These are phyloP conservation scores for Iris pallida DNA, from an alignment of 116 monocot species.

Conservation along the genomic window DNA sequence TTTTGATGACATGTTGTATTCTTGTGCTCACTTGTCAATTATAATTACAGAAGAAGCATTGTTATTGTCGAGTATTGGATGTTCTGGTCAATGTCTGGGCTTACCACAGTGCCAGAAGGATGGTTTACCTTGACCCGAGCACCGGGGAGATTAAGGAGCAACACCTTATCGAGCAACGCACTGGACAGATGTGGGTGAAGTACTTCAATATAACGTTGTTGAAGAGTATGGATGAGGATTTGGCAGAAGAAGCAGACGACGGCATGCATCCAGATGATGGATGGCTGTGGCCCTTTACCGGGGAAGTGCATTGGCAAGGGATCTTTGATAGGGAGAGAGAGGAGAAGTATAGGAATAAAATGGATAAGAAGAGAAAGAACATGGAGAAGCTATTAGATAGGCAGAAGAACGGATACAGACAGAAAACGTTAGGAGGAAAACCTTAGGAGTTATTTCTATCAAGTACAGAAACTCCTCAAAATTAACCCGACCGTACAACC, in stretches of 20 bases:
- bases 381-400: conserved; percentile 67
- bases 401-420: conserved; percentile 74
- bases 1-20: neutral
- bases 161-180: conserved; percentile 51
- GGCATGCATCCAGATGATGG: conserved; percentile 17
- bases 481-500: neutral
- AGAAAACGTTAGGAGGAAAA: conserved; percentile 50
- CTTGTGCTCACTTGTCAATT: neutral
- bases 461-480: conserved; percentile 1
- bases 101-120: conserved; percentile 83
- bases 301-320: conserved; percentile 86
- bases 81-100: conserved; percentile 91
- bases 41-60: conserved; percentile 59
- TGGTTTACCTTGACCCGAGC: conserved; percentile 74
- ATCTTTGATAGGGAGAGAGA: conserved; percentile 76
- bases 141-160: conserved; percentile 62
- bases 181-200: conserved; percentile 68
- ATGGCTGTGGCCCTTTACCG: conserved; percentile 84
- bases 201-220: conserved; percentile 60
- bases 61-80: conserved; percentile 80
- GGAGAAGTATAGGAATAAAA: conserved; percentile 50
- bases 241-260: conserved; percentile 86
- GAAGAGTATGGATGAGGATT: conserved; percentile 94
- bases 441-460: neutral
- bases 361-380: conserved; percentile 58